Percentiles rank a stretch among this genome's conserved stretches.
These are phyloP conservation scores for Gonapodya prolifera DNA, from an alignment of 192 early-diverging fungal species.

Conservation along the genomic window DNA sequence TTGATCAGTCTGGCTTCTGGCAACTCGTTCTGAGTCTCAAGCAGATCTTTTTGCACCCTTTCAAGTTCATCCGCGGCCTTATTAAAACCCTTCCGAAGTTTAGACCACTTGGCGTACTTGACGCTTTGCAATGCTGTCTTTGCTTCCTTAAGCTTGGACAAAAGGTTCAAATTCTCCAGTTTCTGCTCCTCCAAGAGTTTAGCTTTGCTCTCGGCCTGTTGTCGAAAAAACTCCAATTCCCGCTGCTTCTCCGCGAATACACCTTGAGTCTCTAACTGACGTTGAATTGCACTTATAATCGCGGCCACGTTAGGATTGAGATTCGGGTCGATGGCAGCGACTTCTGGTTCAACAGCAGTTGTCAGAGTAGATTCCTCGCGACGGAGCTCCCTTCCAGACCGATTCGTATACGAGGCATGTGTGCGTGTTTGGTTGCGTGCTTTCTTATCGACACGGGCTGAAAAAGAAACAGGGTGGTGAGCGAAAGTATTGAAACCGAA, in stretches of 20 bases:
- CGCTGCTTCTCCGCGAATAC: background rate
- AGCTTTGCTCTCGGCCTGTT: too few relatives aligned
- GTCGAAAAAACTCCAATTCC: background rate
- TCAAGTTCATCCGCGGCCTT: background rate
- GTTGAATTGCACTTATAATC: background rate
- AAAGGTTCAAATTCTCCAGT: background rate
- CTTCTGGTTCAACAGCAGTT: too few relatives aligned
- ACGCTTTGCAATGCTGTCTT: background rate
- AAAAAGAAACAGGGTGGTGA: background rate
- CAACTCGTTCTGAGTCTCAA: background rate
- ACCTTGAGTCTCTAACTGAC: background rate
- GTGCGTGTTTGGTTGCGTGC: too few relatives aligned
- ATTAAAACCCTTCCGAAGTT: background rate
- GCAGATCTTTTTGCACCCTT: background rate
- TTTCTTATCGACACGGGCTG: too few relatives aligned
- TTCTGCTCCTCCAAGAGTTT: background rate
- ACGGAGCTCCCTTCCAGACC: too few relatives aligned
- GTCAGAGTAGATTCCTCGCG: too few relatives aligned
- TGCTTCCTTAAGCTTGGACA: background rate
- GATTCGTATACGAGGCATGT: too few relatives aligned
- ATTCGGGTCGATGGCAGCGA: background rate
- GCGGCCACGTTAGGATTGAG: background rate
- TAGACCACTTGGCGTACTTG: background rate
- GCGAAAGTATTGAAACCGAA: slow-evolving; percentile 1
- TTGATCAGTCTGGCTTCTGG: background rate